phyloP scores from a whole-genome alignment of 2,329 filamentous ascomycete genomes.

The Microdochium paspali region DNA sequence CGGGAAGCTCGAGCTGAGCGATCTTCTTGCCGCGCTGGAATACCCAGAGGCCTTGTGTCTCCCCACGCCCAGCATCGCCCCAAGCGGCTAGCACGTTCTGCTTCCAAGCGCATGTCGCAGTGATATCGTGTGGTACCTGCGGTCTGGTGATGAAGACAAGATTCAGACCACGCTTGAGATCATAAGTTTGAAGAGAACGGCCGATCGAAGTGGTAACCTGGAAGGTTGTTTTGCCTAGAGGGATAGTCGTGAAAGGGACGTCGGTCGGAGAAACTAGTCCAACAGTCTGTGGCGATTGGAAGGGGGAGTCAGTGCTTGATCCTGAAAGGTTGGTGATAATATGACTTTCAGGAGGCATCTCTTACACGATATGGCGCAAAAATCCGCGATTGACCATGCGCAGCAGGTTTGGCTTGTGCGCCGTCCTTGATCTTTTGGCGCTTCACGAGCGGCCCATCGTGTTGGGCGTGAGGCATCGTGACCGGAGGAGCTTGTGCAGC shows the following conservation, averaged over 20 bases:
- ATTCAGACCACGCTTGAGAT: constrained; percentile 80
- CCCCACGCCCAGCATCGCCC: constrained; percentile 49
- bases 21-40: constrained; percentile 86
- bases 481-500: constrained; percentile 1
- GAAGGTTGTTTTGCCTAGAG: constrained; percentile 88
- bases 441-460: constrained; percentile 60
- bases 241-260: constrained; percentile 83
- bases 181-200: constrained; percentile 87
- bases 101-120: constrained; percentile 80
- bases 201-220: constrained; percentile 96
- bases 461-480: constrained; percentile 48
- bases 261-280: constrained; percentile 85
- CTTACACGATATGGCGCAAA: constrained; percentile 89
- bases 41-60: constrained; percentile 68
- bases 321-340: too few relatives aligned
- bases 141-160: constrained; percentile 90
- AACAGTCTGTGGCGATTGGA: constrained; percentile 54
- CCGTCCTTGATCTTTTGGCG: constrained; percentile 57
- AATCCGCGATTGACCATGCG: constrained; percentile 58
- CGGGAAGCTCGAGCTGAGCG: constrained; percentile 61
- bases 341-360: too few relatives aligned
- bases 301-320: not conserved
- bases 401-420: constrained; percentile 24
- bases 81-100: constrained; percentile 84
- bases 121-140: constrained; percentile 78